Base-by-base conservation (phyloP, 1,284 basidiomycete species). In the Takashimella tepidaria region DNA sequence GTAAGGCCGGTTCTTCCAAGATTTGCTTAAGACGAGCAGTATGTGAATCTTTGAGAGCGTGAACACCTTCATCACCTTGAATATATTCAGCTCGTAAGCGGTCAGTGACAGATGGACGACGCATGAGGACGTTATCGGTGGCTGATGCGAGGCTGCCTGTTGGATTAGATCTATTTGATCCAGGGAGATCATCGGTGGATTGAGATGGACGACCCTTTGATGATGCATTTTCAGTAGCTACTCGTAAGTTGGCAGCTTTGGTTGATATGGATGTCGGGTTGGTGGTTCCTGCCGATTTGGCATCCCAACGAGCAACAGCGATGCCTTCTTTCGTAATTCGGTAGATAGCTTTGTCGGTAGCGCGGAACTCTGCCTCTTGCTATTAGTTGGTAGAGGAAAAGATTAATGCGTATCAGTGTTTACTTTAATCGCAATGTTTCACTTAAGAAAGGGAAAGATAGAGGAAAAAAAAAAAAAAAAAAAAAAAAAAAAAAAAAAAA, bases 331-430 rank as follows among this genome's bases (percentile, higher is more conserved):
- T 90, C 0, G 95, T 95, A 67, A 98, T 82, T 70, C 84, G 86
- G 80, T 98, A 98, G 64, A 95, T 85, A 5, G 92, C 90, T 69
- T 95, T 93, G 52, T 89, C 85, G 1, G 92, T 93, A 75, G 90
- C 93, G 49, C 92, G 86, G 80, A 93, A 98, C 77, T 98, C 92
- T 53, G 89, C 92, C 65, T 87, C 86, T 83, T 85, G 84, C 86
- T 88, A 63, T 25, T 58, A 55, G 48, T n/a, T 56, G 50, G 62
- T 44, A 49, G 59, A 53, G 41, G 51, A 20, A 48, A 21, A 27
- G 44, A 23, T 40, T 51, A 42, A 22, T 21, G 24, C 4, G 13
- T 21, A n/a, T n/a, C n/a, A n/a, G n/a, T n/a, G n/a, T n/a, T n/a
- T n/a, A n/a, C n/a, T n/a, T n/a, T n/a, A n/a, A n/a, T n/a, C n/a